Conservation (phyloP, 768 basidiomycete genomes). For the Amanita inopinata region DNA sequence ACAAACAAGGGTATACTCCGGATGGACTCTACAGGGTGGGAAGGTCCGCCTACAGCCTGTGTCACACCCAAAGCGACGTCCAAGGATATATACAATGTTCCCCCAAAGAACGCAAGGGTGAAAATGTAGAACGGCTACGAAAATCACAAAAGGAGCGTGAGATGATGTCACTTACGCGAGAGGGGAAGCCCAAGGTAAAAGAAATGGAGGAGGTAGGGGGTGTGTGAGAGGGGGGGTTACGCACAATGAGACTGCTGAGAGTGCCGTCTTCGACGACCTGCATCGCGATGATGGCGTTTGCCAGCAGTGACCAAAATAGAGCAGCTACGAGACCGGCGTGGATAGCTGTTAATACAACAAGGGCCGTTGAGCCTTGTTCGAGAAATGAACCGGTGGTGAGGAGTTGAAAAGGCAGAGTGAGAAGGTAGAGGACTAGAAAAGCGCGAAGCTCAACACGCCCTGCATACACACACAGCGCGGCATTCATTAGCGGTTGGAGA, state of each 20-base stretch:
- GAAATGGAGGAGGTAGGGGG: no score
- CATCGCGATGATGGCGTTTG: slow-evolving; percentile 70
- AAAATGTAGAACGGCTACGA: slow-evolving; percentile 56
- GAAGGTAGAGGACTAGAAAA: slow-evolving; percentile 55
- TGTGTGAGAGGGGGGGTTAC: no score
- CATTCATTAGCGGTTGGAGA: background rate
- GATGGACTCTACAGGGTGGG: slow-evolving; percentile 41
- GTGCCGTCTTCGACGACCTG: slow-evolving; percentile 93
- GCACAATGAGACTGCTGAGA: slow-evolving; percentile 52
- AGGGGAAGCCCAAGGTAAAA: no score
- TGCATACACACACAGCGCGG: slow-evolving; percentile 12
- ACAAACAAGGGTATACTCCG: slow-evolving; percentile 65
- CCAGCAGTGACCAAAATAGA: slow-evolving; percentile 73
- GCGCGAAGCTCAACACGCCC: slow-evolving; percentile 65
- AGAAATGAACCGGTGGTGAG: slow-evolving; percentile 74
- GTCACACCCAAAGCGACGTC: slow-evolving; percentile 64
- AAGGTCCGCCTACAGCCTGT: slow-evolving; percentile 37
- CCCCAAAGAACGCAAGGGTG: slow-evolving; percentile 47
- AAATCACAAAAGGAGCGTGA: background rate
- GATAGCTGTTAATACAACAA: slow-evolving; percentile 64
- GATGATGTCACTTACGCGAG: background rate
- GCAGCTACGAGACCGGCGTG: slow-evolving; percentile 72
- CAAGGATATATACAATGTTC: slow-evolving; percentile 68
- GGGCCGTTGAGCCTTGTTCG: slow-evolving; percentile 61
- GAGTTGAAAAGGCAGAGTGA: slow-evolving; percentile 73